Conservation (phyloP, 768 basidiomycete genomes). For the Calvatia gigantea region DNA sequence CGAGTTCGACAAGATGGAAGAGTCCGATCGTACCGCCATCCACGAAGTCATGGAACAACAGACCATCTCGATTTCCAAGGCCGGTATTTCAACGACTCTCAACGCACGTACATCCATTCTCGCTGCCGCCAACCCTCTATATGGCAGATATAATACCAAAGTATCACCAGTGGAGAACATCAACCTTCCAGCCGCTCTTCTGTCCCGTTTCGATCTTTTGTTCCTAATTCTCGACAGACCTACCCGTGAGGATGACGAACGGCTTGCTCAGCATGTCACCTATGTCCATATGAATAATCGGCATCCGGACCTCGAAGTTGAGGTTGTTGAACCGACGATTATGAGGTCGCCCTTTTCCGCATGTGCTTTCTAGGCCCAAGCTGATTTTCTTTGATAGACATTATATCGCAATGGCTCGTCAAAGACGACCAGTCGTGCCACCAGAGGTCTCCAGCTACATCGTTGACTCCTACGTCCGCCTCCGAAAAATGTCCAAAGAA, state of each 20-base stretch:
- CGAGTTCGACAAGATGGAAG: constrained; percentile 99
- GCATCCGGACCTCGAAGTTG: constrained; percentile 82
- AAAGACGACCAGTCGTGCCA: constrained; percentile 87
- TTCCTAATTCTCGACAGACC: constrained; percentile 98
- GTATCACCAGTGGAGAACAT: constrained; percentile 98
- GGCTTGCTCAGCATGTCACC: constrained; percentile 95
- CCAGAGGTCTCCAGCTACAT: constrained; percentile 86
- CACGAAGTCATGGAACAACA: constrained; percentile 99
- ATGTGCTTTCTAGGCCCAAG: constrained; percentile 3
- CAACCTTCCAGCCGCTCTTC: constrained; percentile 93
- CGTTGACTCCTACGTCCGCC: constrained; percentile 91
- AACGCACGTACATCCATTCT: constrained; percentile 97
- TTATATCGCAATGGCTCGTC: constrained; percentile 91
- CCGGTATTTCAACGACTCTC: constrained; percentile 96
- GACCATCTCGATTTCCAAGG: constrained; percentile 99
- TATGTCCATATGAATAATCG: constrained; percentile 95
- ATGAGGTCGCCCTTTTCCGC: constrained; percentile 65
- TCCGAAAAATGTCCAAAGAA: constrained; percentile 90
- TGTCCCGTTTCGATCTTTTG: constrained; percentile 94
- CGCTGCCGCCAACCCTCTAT: constrained; percentile 96
- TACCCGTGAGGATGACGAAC: constrained; percentile 90
- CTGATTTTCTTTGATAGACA: constrained; percentile 48
- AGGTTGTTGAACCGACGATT: constrained; percentile 79
- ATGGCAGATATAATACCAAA: constrained; percentile 97
- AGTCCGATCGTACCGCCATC: constrained; percentile 94